Base-by-base conservation (phyloP, 2,329 filamentous ascomycete genomes). In the Pleomassaria siparia region DNA sequence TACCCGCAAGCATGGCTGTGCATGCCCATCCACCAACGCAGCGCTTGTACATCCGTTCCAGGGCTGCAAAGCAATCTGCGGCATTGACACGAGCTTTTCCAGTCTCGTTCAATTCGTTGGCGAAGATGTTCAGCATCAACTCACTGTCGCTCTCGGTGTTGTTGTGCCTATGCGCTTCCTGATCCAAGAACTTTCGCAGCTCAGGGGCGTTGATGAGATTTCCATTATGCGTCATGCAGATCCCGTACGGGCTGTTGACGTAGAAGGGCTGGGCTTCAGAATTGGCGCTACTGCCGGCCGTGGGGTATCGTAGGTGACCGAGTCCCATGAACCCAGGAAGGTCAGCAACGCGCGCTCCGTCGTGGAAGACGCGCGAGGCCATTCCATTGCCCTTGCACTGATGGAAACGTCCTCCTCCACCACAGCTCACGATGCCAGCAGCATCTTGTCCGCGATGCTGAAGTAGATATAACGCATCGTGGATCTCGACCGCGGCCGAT, bases 191-290 rank as follows among this genome's bases (percentile, higher is more conserved):
- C 51, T 77, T 73, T 67, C 82, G 83, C 40, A 95, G 76, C 43
- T 88, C 84, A 2, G 79, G 78, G 4, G 86, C 83, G 65, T 95
- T 90, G 76, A 95, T 88, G 39, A 96, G 78, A 72, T 96, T 96
- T 50, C 91, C 91, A 64, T 96, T 96, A 73, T 94, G 86, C 18
- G 86, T 82, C 67, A 94, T 81, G 63, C 81, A 88, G 60, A 95
- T 87, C 40, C 90, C 90, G 66, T 90, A 94, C 1, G 89, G 89
- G 53, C 76, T 78, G 75, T 95, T 95, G 62, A 94, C 89, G 67
- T 94, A 96, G 72, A 96, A 95, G 0, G 91, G 91, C 72, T 96
- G 91, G 10, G 89, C 89, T 72, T 96, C 90, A 7, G 89, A 85
- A 63, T 89, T 92, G 49, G 83, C 83, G 57, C 86, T 88, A 68